Base-by-base conservation (phyloP, 2,329 filamentous ascomycete genomes). In the Zasmidium cellare region DNA sequence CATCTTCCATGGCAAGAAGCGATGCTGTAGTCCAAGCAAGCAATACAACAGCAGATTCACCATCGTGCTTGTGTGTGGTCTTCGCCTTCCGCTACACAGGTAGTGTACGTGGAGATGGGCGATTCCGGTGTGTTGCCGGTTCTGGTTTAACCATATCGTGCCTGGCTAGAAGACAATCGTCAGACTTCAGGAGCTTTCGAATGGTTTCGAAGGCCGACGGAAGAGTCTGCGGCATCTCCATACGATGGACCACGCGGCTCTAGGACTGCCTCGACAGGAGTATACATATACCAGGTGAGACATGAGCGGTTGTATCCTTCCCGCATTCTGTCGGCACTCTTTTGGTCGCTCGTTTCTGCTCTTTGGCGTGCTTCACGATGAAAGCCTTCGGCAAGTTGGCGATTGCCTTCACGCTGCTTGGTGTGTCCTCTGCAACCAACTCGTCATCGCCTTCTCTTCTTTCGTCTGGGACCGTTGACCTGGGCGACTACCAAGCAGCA, bases 401-500 rank as follows among this genome's bases (percentile, higher is more conserved):
- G 16, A 18, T 14, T 5, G 35, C 35, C 35, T 41, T 41, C 3
- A 18, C 5, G 6, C 16, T 41, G 16, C 35, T n/a, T 18, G 35
- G 35, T n/a, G 35, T 18, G 11, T 14, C 35, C 7, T 41, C 49
- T 9, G 59, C 51, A 14, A 38, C 55, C 19, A 56, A 55, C 25
- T 61, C 59, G 16, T 51, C 59, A 9, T 56, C 51, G 11, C 19
- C 44, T n/a, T 48, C 55, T 5, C 50, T 61, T 24, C 52, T 61
- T 6, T 61, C 59, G 20, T 61, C 59, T 18, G 59, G 59, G 3
- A 46, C 53, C 41, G 51, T 62, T 23, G 53, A 63, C 28, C 53
- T 62, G 0, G 62, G 62, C 7, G 52, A 57, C 2, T 63, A 62
- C 25, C 47, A 65, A 35, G 55, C 31, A 14, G 56, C 60, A 2